A percentile compares a stretch with the other conserved stretches of the same genome.
phyloP scores from a whole-genome alignment of 192 early-diverging fungal species.

The Geranomyces variabilis region DNA sequence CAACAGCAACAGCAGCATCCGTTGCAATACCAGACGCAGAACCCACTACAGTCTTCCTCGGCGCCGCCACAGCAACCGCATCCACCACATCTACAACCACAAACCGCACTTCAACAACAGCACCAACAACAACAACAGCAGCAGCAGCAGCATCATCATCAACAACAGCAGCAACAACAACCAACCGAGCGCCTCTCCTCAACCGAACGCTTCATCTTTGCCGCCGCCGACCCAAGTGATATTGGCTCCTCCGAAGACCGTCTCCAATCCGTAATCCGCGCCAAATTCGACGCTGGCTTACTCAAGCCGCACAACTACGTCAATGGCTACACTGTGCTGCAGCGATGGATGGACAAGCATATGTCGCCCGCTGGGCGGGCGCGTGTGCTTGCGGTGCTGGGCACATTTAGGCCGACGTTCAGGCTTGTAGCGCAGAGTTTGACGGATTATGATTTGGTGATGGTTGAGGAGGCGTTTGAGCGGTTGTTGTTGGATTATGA shows the following conservation, averaged over 20 bases:
- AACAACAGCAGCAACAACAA: background rate
- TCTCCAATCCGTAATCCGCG: slow-evolving; percentile 88
- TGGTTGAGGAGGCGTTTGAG: slow-evolving; percentile 97
- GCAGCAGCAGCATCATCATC: slow-evolving; percentile 1
- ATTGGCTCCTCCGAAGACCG: slow-evolving; percentile 73
- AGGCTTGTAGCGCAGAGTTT: slow-evolving; percentile 83
- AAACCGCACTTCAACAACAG: background rate
- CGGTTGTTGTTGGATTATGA: slow-evolving; percentile 93
- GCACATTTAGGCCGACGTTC: slow-evolving; percentile 86
- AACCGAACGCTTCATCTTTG: slow-evolving; percentile 88
- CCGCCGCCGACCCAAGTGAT: slow-evolving; percentile 88
- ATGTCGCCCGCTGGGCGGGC: slow-evolving; percentile 72
- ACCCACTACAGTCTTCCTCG: background rate
- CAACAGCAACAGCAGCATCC: slow-evolving; percentile 16
- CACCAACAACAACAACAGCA: too few species aligned
- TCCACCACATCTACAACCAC: slow-evolving; percentile 9
- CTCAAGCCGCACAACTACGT: slow-evolving; percentile 98
- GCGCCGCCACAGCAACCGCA: slow-evolving; percentile 13
- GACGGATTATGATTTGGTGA: slow-evolving; percentile 90
- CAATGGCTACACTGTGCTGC: slow-evolving; percentile 85
- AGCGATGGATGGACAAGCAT: slow-evolving; percentile 87
- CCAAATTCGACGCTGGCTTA: slow-evolving; percentile 94
- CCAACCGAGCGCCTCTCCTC: slow-evolving; percentile 42
- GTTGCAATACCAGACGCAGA: slow-evolving; percentile 9
- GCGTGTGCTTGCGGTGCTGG: slow-evolving; percentile 87